Base-by-base conservation (phyloP, 495 filamentous ascomycete genomes). In the Penicillium samsonianum region DNA sequence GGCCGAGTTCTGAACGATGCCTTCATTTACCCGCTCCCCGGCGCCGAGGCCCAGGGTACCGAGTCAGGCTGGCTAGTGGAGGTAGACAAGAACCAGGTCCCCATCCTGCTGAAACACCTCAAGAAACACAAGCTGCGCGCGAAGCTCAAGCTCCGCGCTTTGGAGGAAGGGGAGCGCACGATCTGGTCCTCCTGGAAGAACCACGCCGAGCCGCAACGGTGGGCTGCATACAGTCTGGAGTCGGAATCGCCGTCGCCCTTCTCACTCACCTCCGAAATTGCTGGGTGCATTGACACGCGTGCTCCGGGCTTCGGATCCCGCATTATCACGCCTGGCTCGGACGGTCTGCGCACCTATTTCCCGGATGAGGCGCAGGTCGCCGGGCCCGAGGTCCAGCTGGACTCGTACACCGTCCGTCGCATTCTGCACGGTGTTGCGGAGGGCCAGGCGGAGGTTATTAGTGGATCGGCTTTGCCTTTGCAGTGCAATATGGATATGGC, bases 1-100 rank as follows among this genome's bases (percentile, higher is more conserved):
- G 92, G 94, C 42, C 82, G 90, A 40, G 78, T 97, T 10, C 76
- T 97, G 25, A 83, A 92, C 72, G 94, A 98, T 70, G 89, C 90
- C 25, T 96, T 96, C 75, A 78, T 98, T 28, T 96, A 94, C 77
- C 86, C 85, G 4, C 69, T 81, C 42, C 69, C 78, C 35, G 62
- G 73, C 45, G 57, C 70, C 7, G 54, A 70, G 16, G 51, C 60
- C 57, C 50, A 61, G 30, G 52, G 52, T 23, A 23, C 58, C 6
- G 80, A 84, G n/a, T 77, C 74, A 10, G 76, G 74, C 17, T 96
- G 88, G 80, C 67, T 96, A 40, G 80, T 98, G 60, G 94, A 98
- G 61, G 86, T 91, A 23, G 92, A 96, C 70, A 84, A 80, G 31
- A 70, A 64, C 20, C 83, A 90, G 59, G 83, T 82, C 0, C 72